Evolutionary conservation across 768 basidiomycete species (phyloP), one percentile per base, ranked within the genome.

Genomic region (Ramaria rubella): DNA sequence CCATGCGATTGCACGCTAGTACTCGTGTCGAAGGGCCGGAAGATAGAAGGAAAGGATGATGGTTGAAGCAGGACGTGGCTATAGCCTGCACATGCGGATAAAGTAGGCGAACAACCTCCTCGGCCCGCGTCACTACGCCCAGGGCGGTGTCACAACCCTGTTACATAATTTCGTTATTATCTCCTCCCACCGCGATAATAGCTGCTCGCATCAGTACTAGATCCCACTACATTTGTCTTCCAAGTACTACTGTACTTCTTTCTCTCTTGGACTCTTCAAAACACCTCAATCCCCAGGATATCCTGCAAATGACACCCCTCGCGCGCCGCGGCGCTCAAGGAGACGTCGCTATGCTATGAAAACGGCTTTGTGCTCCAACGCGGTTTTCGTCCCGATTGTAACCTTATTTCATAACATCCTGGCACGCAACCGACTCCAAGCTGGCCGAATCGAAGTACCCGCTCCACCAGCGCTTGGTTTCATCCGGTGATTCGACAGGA

Each of bases 1-100:
- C 43, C 55, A 56, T 56, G 31, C 55, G 31, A 29, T 21, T 55
- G 30, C 23, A 44, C 5, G 33, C 33, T 31, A 51, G 34, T 15
- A 51, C 33, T 48, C 46, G 46, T 36, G 27, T 51, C 33, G 6
- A 26, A 27, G 21, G 46, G 46, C 24, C 24, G 23, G 34, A 23
- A 51, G 14, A 33, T 31, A 34, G 49, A 51, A 36, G 33, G 31
- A n/a, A 51, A 15, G 33, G 49, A 51, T 21, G 49, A 36, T 23
- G 33, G 33, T 36, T 31, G 33, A 31, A 36, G 49, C 29, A 51
- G 31, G 49, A 51, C 21, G 48, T 26, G 48, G 29, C 48, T 23
- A 33, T 12, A 31, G 8, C 23, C 46, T 15, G 23, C 12, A 26
- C 21, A 51, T 51, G 14, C 29, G 19, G 29, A 51, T 31, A 51